These are phyloP conservation scores for Nemania abortiva DNA, from an alignment of 2,329 filamentous ascomycete species.

Conservation along the genomic window DNA sequence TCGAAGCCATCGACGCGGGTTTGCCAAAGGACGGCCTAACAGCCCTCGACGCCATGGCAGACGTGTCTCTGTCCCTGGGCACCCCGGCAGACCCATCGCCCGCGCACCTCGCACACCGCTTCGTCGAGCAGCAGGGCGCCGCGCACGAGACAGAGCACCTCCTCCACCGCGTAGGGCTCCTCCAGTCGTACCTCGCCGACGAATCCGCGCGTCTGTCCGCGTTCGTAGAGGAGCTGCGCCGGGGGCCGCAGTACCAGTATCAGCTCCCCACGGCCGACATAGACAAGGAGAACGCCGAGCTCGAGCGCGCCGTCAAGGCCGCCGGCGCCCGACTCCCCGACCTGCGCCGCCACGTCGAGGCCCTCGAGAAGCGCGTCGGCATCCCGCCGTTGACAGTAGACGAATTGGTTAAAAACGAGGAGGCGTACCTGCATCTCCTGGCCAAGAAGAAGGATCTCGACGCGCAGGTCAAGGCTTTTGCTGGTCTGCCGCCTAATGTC, in stretches of 20 bases:
- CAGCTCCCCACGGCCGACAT: constrained; percentile 60
- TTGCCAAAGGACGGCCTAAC: constrained; percentile 67
- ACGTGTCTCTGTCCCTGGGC: constrained; percentile 63
- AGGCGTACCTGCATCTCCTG: constrained; percentile 68
- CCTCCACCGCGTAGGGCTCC: constrained; percentile 63
- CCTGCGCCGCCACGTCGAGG: constrained; percentile 66
- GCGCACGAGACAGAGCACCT: constrained; percentile 68
- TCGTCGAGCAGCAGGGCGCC: constrained; percentile 68
- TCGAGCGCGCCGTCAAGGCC: constrained; percentile 77
- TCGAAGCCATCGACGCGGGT: constrained; percentile 65
- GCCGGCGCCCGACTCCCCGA: constrained; percentile 75
- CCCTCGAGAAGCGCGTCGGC: constrained; percentile 53
- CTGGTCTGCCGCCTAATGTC: constrained; percentile 77
- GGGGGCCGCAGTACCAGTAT: constrained; percentile 61
- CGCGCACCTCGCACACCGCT: constrained; percentile 59
- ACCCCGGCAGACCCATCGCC: constrained; percentile 54
- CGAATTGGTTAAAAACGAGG: constrained; percentile 70
- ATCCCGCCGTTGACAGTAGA: constrained; percentile 60
- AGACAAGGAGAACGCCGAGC: constrained; percentile 78
- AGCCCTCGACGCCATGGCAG: constrained; percentile 69
- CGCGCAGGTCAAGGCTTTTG: constrained; percentile 72
- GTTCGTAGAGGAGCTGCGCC: constrained; percentile 59
- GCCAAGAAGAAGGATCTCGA: constrained; percentile 71
- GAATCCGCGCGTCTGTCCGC: constrained; percentile 59
- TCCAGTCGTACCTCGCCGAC: constrained; percentile 67